A percentile compares a stretch with the other conserved stretches of the same genome.
phyloP scores from a whole-genome alignment of 768 basidiomycete species.

The Suillus brevipes region DNA sequence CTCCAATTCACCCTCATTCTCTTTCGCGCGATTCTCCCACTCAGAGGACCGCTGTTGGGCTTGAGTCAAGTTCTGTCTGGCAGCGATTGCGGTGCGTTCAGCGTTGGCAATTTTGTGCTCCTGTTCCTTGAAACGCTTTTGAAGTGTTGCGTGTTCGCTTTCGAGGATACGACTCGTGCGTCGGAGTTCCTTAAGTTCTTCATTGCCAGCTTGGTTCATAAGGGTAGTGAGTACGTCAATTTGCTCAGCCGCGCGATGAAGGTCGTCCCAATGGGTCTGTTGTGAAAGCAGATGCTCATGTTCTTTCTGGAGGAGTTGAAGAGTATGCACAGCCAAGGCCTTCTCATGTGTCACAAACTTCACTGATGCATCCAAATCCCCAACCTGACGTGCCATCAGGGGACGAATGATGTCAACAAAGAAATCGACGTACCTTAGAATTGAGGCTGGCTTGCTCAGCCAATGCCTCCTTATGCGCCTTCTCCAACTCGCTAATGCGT shows the following conservation, averaged over 20 bases:
- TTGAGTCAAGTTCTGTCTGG: constrained; percentile 64
- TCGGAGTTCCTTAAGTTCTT: constrained; percentile 71
- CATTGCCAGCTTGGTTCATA: constrained; percentile 63
- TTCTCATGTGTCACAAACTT: constrained; percentile 62
- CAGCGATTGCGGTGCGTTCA: constrained; percentile 57
- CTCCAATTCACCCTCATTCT: constrained; percentile 66
- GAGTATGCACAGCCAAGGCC: constrained; percentile 52
- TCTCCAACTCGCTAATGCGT: constrained; percentile 63
- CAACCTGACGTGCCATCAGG: constrained; percentile 44
- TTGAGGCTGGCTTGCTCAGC: constrained; percentile 58
- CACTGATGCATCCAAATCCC: constrained; percentile 58
- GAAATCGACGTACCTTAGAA: constrained; percentile 50
- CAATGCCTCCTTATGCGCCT: constrained; percentile 51
- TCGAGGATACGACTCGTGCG: constrained; percentile 57
- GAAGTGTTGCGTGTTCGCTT: constrained; percentile 62
- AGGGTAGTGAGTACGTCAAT: constrained; percentile 64
- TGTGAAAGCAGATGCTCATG: constrained; percentile 60
- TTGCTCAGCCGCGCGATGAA: constrained; percentile 69
- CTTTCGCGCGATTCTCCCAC: constrained; percentile 79
- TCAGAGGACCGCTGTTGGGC: constrained; percentile 78
- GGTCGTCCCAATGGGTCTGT: constrained; percentile 77
- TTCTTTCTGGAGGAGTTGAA: constrained; percentile 56
- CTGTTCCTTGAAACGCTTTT: constrained; percentile 72
- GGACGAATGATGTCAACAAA: neutral
- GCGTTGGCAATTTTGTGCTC: constrained; percentile 60